A percentile compares a stretch with the other conserved stretches of the same genome.
Evolutionary conservation across 495 filamentous ascomycete genomes (phyloP).

Genomic region (Trichocladium antarcticum): DNA sequence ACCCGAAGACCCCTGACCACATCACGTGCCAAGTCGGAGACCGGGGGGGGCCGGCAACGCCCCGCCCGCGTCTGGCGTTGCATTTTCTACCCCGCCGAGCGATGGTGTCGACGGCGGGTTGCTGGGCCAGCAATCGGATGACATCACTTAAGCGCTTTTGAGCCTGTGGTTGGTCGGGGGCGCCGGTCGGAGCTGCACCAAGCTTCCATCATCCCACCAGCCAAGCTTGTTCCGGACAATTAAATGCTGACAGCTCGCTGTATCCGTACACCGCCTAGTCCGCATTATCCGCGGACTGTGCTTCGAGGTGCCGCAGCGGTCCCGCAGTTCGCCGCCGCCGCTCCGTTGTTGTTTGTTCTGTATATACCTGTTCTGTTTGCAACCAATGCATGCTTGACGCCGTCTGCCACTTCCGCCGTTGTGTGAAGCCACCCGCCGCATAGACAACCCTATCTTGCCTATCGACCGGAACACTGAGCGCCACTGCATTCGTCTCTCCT

Average conservation of each 20-base stretch:
- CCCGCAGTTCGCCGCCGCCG: background rate
- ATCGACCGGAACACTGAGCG: background rate
- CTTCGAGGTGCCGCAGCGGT: background rate
- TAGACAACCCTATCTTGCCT: background rate
- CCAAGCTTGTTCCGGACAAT: background rate
- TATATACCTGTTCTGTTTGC: background rate
- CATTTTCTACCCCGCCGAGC: slow-evolving; percentile 16
- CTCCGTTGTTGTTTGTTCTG: background rate
- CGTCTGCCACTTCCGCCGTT: background rate
- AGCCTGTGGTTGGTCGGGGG: slow-evolving; percentile 12
- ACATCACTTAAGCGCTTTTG: slow-evolving; percentile 12
- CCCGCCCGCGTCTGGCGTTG: background rate
- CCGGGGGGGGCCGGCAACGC: too few relatives aligned
- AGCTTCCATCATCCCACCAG: background rate
- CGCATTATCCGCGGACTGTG: background rate
- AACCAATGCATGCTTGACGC: background rate
- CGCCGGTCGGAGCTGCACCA: background rate
- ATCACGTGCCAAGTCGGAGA: background rate
- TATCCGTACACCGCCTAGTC: background rate
- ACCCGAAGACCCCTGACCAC: background rate
- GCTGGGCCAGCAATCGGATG: slow-evolving; percentile 20
- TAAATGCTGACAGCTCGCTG: background rate
- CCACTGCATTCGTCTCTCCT: background rate
- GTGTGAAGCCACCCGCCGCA: background rate
- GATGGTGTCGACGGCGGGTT: slow-evolving; percentile 7